A percentile compares a stretch with the other conserved stretches of the same genome.
Conservation (phyloP, 1,284 basidiomycete genomes). For the Apiotrichum sp. region DNA sequence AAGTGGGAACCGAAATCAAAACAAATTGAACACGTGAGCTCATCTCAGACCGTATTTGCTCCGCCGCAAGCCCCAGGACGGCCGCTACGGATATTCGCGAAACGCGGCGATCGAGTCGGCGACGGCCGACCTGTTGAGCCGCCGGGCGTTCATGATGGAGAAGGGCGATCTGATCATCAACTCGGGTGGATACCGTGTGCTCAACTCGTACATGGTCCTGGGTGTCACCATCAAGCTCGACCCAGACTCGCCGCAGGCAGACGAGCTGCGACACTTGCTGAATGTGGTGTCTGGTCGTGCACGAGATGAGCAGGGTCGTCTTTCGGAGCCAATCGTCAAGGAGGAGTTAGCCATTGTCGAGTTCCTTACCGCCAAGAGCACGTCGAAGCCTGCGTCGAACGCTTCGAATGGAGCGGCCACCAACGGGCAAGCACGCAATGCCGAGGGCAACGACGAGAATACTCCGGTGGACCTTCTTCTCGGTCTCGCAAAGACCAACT, state of each 20-base stretch:
- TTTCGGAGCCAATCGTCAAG: conserved; percentile 48
- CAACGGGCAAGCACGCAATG: conserved; percentile 6
- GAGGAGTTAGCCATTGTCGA: conserved; percentile 49
- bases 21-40: not conserved
- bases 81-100: conserved; percentile 45
- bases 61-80: conserved; percentile 44
- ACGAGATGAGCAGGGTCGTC: conserved; percentile 41
- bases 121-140: conserved; percentile 45
- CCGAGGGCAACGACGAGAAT: conserved; percentile 27
- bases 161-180: conserved; percentile 47
- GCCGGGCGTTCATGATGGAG: conserved; percentile 47
- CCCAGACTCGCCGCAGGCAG: conserved; percentile 45
- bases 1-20: conserved; percentile 8
- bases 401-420: conserved; percentile 12
- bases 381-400: conserved; percentile 9
- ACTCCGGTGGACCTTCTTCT: conserved; percentile 43
- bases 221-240: conserved; percentile 49
- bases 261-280: conserved; percentile 46
- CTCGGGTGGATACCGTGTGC: conserved; percentile 44
- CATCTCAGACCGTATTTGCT: conserved; percentile 43
- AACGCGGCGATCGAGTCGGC: conserved; percentile 48
- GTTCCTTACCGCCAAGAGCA: conserved; percentile 44
- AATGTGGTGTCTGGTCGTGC: conserved; percentile 48
- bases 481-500: conserved; percentile 41
- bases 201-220: conserved; percentile 48